Evolutionary conservation across 2,329 filamentous ascomycete species (phyloP), one percentile per base, ranked within the genome.

Genomic region (Plectosphaerella sp.): DNA sequence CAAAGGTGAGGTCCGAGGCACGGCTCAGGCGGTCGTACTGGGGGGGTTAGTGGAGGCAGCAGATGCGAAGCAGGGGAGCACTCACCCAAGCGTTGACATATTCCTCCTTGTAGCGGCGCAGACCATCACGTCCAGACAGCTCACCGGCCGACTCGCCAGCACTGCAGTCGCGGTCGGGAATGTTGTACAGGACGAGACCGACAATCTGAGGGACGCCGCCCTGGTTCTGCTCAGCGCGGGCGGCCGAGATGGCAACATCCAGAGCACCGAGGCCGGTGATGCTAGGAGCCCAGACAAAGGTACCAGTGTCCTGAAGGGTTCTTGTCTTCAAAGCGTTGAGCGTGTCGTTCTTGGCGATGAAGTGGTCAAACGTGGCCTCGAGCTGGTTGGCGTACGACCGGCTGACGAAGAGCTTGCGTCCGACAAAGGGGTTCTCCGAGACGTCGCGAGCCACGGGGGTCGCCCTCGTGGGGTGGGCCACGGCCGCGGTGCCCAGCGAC

Each of bases 341-440:
- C 7, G 54, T 49, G 56, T 74, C 70, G 35, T 64, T 64, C 48
- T 62, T 59, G 14, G 57, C 57, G 16, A 64, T 55, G 62, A 73
- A 73, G 43, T 64, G 56, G 5, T 60, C 57, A 50, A 67, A 59
- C 11, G 72, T 72, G 48, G 64, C 52, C 18, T 69, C 62, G 25
- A 74, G 63, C 59, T 73, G 68, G 28, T 46, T 55, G 11, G 70
- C 65, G 58, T 72, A 75, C 25, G 54, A 54, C 33, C 66, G 66
- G 60, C 73, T 73, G 54, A 68, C 69, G 59, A 74, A 78, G 28
- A 80, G 63, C 5, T 67, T 71, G 57, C 72, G 74, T 49, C 72
- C 72, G 3, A 66, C 52, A 59, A 82, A 79, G 0, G 79, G 69
- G 49, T 73, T 72, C 49, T 25, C 47, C 7, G 33, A 36, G 20